Evolutionary conservation across 2,329 filamentous ascomycete species (phyloP).

Genomic region (Thelonectria blattea): DNA sequence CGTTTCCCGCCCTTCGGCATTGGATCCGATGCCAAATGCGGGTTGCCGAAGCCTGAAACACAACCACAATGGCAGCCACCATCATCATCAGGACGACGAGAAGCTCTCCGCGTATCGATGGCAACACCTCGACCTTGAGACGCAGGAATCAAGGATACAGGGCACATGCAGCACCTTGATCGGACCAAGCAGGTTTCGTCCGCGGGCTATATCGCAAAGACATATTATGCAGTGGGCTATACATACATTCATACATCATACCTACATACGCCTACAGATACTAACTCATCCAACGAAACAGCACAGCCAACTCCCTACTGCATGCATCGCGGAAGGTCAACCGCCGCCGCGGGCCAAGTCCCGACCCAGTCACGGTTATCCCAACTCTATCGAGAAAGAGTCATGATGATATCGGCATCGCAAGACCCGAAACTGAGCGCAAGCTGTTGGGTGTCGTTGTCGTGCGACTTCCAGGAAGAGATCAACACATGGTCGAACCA

Average conservation of each 20-base stretch:
- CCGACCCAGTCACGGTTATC: conserved; percentile 8
- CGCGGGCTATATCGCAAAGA: neutral
- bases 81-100: neutral
- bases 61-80: conserved; percentile 1
- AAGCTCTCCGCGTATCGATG: neutral
- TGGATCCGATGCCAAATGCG: conserved; percentile 12
- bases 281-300: neutral
- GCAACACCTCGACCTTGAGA: neutral
- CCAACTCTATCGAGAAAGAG: conserved; percentile 5
- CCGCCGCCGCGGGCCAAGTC: conserved; percentile 2
- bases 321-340: conserved; percentile 10
- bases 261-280: neutral
- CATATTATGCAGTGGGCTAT: neutral
- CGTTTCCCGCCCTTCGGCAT: conserved; percentile 15
- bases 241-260: neutral
- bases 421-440: conserved; percentile 22
- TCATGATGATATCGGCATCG: conserved; percentile 43
- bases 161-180: neutral
- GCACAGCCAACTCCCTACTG: neutral
- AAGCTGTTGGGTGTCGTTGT: conserved; percentile 30
- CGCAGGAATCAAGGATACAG: neutral
- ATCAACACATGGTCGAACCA: conserved; percentile 39
- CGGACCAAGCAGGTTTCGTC: neutral
- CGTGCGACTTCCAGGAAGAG: conserved; percentile 35
- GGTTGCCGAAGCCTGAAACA: conserved; percentile 10